These are phyloP conservation scores for Aspergillus floridensis DNA, from an alignment of 2,329 filamentous ascomycete genomes.

Conservation along the genomic window DNA sequence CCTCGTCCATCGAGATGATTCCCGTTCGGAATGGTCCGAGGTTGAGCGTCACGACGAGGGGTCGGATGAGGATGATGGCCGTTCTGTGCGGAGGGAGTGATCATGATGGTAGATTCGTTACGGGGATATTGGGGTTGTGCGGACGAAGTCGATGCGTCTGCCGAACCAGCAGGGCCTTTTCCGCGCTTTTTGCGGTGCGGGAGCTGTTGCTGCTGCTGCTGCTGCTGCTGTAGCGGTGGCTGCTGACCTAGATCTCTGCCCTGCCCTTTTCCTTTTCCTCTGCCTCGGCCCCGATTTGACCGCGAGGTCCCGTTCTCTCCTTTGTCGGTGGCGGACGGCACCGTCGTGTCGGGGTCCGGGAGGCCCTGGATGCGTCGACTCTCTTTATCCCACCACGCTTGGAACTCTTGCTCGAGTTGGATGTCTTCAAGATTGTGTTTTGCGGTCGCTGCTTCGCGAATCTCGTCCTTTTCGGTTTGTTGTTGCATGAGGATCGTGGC, in stretches of 20 bases:
- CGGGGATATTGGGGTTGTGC: slow-evolving; percentile 2
- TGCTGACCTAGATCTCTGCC: slow-evolving; percentile 1
- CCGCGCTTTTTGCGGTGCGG: slow-evolving; percentile 16
- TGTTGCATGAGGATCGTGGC: slow-evolving; percentile 87
- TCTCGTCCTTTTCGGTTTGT: slow-evolving; percentile 74
- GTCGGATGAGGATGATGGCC: neutral
- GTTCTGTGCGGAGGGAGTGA: neutral
- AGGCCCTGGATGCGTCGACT: slow-evolving; percentile 38
- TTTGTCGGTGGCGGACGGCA: neutral
- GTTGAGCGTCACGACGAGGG: slow-evolving; percentile 11
- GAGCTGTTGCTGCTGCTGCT: neutral
- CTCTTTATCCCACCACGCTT: slow-evolving; percentile 57
- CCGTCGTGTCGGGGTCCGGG: slow-evolving; percentile 22
- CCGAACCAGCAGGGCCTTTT: slow-evolving; percentile 7
- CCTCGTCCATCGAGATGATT: slow-evolving; percentile 10
- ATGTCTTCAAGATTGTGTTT: slow-evolving; percentile 92
- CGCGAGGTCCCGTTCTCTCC: slow-evolving; percentile 11
- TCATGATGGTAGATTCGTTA: neutral
- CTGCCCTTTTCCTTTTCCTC: neutral
- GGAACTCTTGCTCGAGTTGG: slow-evolving; percentile 93
- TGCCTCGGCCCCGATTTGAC: slow-evolving; percentile 16
- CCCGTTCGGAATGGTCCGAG: slow-evolving; percentile 11
- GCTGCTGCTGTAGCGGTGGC: neutral
- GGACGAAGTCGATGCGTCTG: neutral
- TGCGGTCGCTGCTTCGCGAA: slow-evolving; percentile 73